phyloP scores from a whole-genome alignment of 257 asterid genomes.

The Solanum lignicaule region DNA sequence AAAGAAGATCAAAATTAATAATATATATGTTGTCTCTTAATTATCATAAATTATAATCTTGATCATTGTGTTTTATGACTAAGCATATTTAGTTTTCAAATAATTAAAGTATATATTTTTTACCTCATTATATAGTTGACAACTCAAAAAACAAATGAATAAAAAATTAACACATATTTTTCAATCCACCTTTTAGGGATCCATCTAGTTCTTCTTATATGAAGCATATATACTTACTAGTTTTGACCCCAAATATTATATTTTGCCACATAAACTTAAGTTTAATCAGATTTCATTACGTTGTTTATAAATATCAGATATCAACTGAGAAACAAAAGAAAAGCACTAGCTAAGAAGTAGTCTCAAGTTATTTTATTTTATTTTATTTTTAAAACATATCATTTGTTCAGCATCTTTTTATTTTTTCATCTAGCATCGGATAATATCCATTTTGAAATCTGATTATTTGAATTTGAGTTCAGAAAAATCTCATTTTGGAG shows the following conservation, averaged over 20 bases:
- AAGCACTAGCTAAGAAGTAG: neutral
- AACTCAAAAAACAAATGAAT: neutral
- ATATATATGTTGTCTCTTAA: neutral
- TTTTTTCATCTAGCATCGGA: rapidly evolving
- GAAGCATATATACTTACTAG: neutral
- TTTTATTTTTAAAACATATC: neutral
- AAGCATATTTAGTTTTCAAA: neutral
- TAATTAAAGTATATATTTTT: neutral
- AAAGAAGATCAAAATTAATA: neutral
- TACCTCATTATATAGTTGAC: neutral
- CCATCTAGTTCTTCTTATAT: neutral
- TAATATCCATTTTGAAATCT: neutral
- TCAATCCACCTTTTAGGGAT: neutral
- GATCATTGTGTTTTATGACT: neutral
- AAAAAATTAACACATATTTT: neutral
- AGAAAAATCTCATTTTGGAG: neutral
- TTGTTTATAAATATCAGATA: too few species aligned
- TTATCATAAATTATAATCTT: neutral
- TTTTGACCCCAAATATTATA: neutral
- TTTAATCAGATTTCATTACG: too few species aligned
- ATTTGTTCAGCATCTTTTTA: neutral
- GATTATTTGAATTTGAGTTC: neutral
- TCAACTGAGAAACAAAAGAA: too few species aligned
- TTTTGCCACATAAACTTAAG: neutral
- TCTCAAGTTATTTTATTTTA: neutral